These are phyloP conservation scores for Penicillium subrubescens DNA, from an alignment of 495 filamentous ascomycete genomes.

Conservation along the genomic window DNA sequence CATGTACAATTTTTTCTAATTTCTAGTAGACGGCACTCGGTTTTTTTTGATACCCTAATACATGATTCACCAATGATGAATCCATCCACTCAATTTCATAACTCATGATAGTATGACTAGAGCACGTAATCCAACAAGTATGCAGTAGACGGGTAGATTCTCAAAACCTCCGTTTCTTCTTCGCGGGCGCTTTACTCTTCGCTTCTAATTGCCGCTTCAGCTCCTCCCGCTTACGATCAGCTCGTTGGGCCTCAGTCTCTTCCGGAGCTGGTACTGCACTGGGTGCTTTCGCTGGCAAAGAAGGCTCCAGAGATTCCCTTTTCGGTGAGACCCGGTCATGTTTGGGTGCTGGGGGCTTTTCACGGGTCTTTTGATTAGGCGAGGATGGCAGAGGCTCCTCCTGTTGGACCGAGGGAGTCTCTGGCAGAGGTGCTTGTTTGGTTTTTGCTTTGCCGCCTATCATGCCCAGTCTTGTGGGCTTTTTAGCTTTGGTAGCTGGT, in stretches of 20 bases:
- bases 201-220: slow-evolving; percentile 65
- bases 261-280: slow-evolving; percentile 24
- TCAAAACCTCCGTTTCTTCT: slow-evolving; percentile 71
- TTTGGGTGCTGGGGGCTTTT: background rate
- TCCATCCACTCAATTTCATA: background rate
- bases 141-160: background rate
- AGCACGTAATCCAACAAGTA: background rate
- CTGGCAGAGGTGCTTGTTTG: slow-evolving; percentile 5
- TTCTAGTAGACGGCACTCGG: background rate
- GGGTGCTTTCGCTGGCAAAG: background rate
- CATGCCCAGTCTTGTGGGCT: slow-evolving; percentile 34
- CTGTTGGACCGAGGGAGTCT: slow-evolving; percentile 3
- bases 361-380: background rate
- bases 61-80: background rate
- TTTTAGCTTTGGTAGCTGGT: slow-evolving; percentile 27
- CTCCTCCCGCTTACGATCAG: slow-evolving; percentile 63
- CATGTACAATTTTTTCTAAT: background rate
- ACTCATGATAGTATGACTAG: background rate
- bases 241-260: slow-evolving; percentile 53
- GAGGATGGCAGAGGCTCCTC: background rate
- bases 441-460: slow-evolving; percentile 37
- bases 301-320: slow-evolving; percentile 1
- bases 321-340: background rate
- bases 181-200: slow-evolving; percentile 62
- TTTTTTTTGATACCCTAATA: slow-evolving; percentile 7